Evolutionary conservation across 1,139 yeast genomes (phyloP), one percentile per base, ranked within the genome.

Genomic region (Suhomyces coccinellae): DNA sequence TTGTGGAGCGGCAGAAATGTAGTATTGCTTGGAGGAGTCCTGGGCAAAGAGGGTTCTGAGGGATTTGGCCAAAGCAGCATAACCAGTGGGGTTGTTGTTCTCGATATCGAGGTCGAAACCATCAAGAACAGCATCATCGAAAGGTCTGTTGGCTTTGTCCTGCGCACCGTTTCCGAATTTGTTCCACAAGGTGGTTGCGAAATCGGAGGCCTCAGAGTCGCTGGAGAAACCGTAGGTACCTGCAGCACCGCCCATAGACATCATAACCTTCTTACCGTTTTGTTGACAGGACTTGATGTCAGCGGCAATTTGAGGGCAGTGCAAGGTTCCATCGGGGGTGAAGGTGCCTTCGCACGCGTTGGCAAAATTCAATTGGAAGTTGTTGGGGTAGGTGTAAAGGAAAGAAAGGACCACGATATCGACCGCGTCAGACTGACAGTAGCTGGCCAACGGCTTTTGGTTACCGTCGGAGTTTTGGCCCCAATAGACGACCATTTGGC

Each of bases 1-100:
- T 71, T 91, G 98, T 24, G 98, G 98, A 52, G 98, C 96, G 51
- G 97, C 97, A 43, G 96, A 81, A 40, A 91, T 71, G 64, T 87
- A 90, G 69, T 87, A 91, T 13, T 66, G 58, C 63, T 80, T 84
- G 16, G 86, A 73, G 20, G 73, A 36, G 56, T 83, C 84, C 17
- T 69, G 62, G 15, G 69, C 69, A 57, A 79, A 88, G 49, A 79
- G 70, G 12, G 61, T 56, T 70, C 93, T 83, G 57, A 91, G 74
- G 48, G 75, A 75, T 10, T 63, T 73, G 22, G 81, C 88, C 49
- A 85, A 67, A 29, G 88, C 85, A 43, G 78, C 78, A 51, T 80
- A 80, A 24, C 91, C 91, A 4, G 69, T 65, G 44, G 69, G 68
- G 37, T 65, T 58, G 46, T 75, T 74, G 48, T 66, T 65, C 52